These are phyloP conservation scores for Pseudocercospora pini-densiflorae DNA, from an alignment of 2,329 filamentous ascomycete species.

Conservation along the genomic window DNA sequence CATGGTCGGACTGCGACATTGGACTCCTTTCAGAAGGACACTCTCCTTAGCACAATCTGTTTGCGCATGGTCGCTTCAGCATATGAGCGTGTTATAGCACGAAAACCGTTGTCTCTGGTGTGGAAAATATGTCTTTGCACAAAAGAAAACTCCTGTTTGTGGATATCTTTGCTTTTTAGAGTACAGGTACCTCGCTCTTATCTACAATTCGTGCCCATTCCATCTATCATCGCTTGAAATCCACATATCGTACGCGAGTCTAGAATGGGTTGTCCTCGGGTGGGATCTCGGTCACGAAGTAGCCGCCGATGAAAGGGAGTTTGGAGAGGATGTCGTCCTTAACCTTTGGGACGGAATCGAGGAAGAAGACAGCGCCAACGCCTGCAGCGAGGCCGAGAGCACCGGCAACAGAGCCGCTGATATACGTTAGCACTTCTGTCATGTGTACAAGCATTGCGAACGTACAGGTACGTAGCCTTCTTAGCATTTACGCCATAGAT, in stretches of 20 bases:
- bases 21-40: no score
- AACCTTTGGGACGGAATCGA: conserved; percentile 60
- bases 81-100: no score
- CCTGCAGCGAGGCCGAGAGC: conserved; percentile 63
- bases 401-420: conserved; percentile 53
- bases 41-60: no score
- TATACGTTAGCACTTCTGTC: conserved; percentile 22
- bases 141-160: conserved; percentile 7
- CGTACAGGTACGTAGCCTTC: conserved; percentile 14
- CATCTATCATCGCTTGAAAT: conserved; percentile 5
- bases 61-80: no score
- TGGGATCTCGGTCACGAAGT: conserved; percentile 62
- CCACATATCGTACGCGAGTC: conserved; percentile 13
- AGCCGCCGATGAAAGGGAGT: conserved; percentile 61
- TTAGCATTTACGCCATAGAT: conserved; percentile 48
- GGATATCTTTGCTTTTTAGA: conserved; percentile 21
- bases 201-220: conserved; percentile 22
- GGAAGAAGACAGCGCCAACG: conserved; percentile 66
- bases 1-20: no score
- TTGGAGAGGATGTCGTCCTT: conserved; percentile 52
- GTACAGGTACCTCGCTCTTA: conserved; percentile 29
- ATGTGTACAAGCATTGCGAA: conserved; percentile 30
- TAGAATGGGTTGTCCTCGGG: conserved; percentile 68
- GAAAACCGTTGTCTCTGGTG: no score
- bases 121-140: not conserved